Percentiles rank a stretch among this genome's conserved stretches.
Conservation (phyloP, 225 moss, liverwort and hornwort genomes). For the Bryum argenteum region DNA sequence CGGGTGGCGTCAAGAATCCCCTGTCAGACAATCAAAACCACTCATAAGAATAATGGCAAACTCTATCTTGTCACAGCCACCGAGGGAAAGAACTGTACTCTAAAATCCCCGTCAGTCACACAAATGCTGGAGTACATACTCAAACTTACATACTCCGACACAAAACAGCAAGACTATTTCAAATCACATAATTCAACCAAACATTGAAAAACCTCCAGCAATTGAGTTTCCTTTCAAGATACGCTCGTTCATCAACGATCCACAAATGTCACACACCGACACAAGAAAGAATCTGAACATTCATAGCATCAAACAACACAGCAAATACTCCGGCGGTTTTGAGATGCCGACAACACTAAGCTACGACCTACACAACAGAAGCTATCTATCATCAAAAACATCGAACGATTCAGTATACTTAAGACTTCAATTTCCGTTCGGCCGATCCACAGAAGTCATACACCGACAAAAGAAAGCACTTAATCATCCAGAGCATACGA, state of each 20-base stretch:
- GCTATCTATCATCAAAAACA: too few relatives aligned
- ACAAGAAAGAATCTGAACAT: background rate
- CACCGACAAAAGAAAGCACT: background rate
- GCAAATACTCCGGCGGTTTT: too few relatives aligned
- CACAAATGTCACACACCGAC: background rate
- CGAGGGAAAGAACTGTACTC: background rate
- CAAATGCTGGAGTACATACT: too few relatives aligned
- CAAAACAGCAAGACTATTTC: background rate
- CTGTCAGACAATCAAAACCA: conserved; percentile 24
- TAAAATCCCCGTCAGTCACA: background rate
- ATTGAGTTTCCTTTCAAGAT: too few relatives aligned
- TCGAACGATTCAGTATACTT: too few relatives aligned
- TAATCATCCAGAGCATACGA: background rate
- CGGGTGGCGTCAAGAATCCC: conserved; percentile 49
- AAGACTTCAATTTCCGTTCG: too few relatives aligned
- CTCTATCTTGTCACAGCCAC: background rate
- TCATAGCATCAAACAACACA: too few relatives aligned
- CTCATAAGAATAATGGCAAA: conserved; percentile 10
- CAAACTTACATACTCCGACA: background rate
- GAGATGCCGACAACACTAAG: too few relatives aligned
- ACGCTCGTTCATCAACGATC: conserved; percentile 7
- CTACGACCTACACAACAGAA: background rate
- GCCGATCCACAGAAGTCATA: conserved; percentile 9
- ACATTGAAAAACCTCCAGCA: too few relatives aligned
- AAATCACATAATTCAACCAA: background rate